These are phyloP conservation scores for Fistulifera pelliculosa DNA, from an alignment of 108 stramenopile genomes.

Conservation along the genomic window DNA sequence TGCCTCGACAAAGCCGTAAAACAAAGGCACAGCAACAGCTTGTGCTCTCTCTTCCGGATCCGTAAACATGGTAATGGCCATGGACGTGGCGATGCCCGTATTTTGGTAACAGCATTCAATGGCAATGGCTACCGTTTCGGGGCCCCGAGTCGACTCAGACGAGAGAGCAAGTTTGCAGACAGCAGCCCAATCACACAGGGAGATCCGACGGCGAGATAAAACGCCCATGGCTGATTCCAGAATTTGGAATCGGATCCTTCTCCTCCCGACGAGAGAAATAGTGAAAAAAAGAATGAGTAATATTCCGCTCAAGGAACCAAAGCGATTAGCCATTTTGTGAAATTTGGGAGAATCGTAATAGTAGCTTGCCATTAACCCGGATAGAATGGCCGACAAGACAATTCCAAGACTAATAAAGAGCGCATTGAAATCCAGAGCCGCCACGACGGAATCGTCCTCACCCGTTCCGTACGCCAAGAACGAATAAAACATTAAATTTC, in stretches of 20 bases:
- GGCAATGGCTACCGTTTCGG: constrained; percentile 73
- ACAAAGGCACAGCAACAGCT: constrained; percentile 73
- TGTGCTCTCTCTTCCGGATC: constrained; percentile 39
- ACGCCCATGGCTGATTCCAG: constrained; percentile 43
- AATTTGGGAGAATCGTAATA: constrained; percentile 40
- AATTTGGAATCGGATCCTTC: constrained; percentile 39
- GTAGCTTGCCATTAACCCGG: constrained; percentile 50
- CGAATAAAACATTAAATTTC: constrained; percentile 71
- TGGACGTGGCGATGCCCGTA: constrained; percentile 75
- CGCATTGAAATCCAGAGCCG: constrained; percentile 52
- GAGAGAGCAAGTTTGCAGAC: constrained; percentile 60
- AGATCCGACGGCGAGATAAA: constrained; percentile 43
- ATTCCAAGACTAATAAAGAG: constrained; percentile 63
- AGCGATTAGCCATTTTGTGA: constrained; percentile 50
- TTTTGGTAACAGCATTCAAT: constrained; percentile 87
- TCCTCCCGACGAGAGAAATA: constrained; percentile 42
- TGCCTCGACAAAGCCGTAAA: constrained; percentile 67
- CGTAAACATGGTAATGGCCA: constrained; percentile 71
- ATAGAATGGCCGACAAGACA: constrained; percentile 59
- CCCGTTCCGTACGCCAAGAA: constrained; percentile 9
- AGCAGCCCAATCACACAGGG: constrained; percentile 61
- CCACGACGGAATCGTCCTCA: constrained; percentile 32
- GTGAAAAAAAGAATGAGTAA: constrained; percentile 53
- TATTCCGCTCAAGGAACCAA: constrained; percentile 66
- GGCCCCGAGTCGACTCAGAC: constrained; percentile 43